Conservation (phyloP, 768 basidiomycete species). For the Fomitopsis serialis region DNA sequence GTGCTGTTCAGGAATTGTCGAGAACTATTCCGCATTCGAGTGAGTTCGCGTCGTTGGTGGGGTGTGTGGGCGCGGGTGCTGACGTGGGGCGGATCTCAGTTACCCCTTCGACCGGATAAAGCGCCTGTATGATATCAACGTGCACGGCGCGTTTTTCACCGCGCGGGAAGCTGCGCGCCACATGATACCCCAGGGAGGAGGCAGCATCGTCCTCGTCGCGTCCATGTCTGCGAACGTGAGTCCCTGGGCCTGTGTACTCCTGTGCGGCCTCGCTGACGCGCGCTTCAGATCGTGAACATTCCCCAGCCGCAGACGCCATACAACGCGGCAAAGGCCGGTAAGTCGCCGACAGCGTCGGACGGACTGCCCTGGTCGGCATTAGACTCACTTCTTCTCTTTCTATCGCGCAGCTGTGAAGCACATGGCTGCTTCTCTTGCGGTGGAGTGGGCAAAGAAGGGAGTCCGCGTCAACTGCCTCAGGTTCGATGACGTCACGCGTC, state of each 20-base stretch:
- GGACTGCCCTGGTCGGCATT: background rate
- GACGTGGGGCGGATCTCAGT: conserved; percentile 28
- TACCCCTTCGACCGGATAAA: conserved; percentile 86
- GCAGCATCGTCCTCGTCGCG: conserved; percentile 80
- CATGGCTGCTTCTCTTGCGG: conserved; percentile 87
- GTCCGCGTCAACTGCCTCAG: conserved; percentile 83
- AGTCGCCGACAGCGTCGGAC: conserved; percentile 8
- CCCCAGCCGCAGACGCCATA: conserved; percentile 95
- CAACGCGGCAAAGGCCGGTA: conserved; percentile 91
- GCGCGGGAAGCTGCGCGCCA: conserved; percentile 89
- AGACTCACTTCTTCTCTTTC: background rate
- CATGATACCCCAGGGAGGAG: conserved; percentile 80
- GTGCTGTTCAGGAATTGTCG: conserved; percentile 59
- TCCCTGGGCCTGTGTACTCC: conserved; percentile 3
- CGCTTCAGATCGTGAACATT: conserved; percentile 71
- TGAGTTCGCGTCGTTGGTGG: conserved; percentile 31
- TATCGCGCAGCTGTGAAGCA: conserved; percentile 70
- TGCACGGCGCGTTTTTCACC: conserved; percentile 93
- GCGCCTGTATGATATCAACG: conserved; percentile 86
- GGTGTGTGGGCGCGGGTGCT: conserved; percentile 6
- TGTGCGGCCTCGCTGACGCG: conserved; percentile 5
- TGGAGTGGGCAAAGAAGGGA: conserved; percentile 92
- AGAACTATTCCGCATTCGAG: conserved; percentile 87
- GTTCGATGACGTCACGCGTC: conserved; percentile 28
- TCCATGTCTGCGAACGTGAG: conserved; percentile 89